Conservation (phyloP, 208 protist genomes). For the Acanthamoeba sp. region DNA sequence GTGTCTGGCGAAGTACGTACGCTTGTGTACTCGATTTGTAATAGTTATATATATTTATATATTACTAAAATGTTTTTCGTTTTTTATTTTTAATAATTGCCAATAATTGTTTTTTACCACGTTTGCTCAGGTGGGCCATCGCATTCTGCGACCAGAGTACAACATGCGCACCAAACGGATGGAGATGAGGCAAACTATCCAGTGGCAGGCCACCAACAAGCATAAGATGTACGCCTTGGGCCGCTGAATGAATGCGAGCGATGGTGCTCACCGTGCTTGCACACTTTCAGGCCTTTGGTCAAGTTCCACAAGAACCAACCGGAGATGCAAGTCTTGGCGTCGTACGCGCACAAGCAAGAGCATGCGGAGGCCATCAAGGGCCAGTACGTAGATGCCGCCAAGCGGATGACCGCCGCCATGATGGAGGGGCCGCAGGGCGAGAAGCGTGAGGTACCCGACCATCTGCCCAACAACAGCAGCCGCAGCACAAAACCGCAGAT, state of each 20-base stretch:
- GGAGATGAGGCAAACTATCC: background rate
- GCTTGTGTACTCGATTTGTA: background rate
- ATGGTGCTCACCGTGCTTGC: background rate
- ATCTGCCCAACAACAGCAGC: background rate
- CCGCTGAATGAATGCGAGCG: background rate
- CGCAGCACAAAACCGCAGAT: background rate
- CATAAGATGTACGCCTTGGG: background rate
- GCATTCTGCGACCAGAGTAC: background rate
- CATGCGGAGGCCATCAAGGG: background rate
- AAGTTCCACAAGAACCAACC: conserved; percentile 45
- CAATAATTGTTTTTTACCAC: background rate
- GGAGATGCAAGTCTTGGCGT: background rate
- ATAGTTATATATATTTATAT: no score
- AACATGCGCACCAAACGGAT: background rate
- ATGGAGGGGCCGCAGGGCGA: background rate
- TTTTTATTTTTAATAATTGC: background rate
- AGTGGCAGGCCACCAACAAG: conserved; percentile 25
- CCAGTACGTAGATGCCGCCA: conserved; percentile 23
- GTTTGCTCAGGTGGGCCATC: background rate
- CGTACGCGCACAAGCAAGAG: conserved; percentile 13
- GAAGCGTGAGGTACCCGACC: background rate
- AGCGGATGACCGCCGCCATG: conserved; percentile 2
- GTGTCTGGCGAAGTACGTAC: background rate
- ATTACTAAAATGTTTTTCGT: background rate
- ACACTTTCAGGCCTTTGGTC: background rate